These are phyloP conservation scores for Sanghuangporus weigelae DNA, from an alignment of 1,284 basidiomycete genomes.

Conservation along the genomic window DNA sequence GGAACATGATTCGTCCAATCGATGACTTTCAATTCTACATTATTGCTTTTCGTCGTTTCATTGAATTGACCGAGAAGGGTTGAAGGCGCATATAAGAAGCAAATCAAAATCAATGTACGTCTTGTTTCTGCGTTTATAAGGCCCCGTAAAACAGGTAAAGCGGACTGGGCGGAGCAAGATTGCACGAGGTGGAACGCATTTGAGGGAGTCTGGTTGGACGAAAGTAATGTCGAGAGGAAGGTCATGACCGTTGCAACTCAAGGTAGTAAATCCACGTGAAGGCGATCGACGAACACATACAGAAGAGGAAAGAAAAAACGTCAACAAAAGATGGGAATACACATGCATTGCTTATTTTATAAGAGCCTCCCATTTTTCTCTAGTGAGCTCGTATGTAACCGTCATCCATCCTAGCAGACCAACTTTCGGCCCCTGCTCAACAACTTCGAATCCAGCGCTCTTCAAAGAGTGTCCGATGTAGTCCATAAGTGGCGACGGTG, in stretches of 20 bases:
- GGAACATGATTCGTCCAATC: slow-evolving; percentile 53
- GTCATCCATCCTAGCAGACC: slow-evolving; percentile 55
- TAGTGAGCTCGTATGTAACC: slow-evolving; percentile 35
- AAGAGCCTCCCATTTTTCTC: slow-evolving; percentile 35
- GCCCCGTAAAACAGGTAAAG: slow-evolving; percentile 50
- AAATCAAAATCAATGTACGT: slow-evolving; percentile 44
- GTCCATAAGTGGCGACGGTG: slow-evolving; percentile 44
- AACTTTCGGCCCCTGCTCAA: slow-evolving; percentile 36
- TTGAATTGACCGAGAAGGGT: slow-evolving; percentile 30
- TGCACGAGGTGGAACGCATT: slow-evolving; percentile 46
- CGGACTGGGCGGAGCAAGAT: slow-evolving; percentile 59
- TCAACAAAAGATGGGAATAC: slow-evolving; percentile 4
- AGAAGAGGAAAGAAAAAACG: background rate
- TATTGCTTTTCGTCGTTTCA: slow-evolving; percentile 5
- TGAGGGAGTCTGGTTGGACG: slow-evolving; percentile 32
- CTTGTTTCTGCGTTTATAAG: slow-evolving; percentile 26
- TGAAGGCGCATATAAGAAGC: slow-evolving; percentile 52
- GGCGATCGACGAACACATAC: background rate
- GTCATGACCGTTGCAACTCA: slow-evolving; percentile 12
- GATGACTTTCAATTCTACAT: slow-evolving; percentile 35
- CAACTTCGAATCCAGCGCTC: slow-evolving; percentile 47
- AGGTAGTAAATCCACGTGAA: background rate
- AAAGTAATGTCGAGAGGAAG: slow-evolving; percentile 32
- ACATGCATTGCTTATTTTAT: background rate
- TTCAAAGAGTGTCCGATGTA: slow-evolving; percentile 46